phyloP scores from a whole-genome alignment of 345 rosid genomes.

The Boechera divaricarpa region DNA sequence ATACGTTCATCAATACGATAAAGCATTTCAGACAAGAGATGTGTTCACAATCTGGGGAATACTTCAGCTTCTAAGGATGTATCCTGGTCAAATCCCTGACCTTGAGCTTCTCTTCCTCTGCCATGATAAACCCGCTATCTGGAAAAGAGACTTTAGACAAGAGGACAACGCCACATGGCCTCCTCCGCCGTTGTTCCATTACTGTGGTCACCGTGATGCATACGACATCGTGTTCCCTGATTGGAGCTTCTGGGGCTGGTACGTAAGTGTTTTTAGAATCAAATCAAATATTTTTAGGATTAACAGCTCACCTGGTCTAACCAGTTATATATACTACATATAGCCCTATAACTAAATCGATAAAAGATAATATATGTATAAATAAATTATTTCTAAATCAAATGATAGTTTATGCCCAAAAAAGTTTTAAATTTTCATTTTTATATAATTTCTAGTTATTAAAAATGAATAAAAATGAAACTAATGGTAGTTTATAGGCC shows the following conservation, averaged over 20 bases:
- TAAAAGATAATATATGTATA: not conserved
- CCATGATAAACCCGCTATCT: slow-evolving; percentile 51
- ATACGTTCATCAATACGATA: slow-evolving; percentile 51
- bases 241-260: slow-evolving; percentile 88
- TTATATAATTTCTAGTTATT: not conserved
- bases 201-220: slow-evolving; percentile 53
- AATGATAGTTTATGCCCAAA: too few species aligned
- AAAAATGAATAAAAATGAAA: not conserved
- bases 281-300: not conserved
- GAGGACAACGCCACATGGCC: slow-evolving; percentile 43
- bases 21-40: slow-evolving; percentile 63
- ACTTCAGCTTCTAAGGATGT: slow-evolving; percentile 64
- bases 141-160: slow-evolving; percentile 38
- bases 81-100: slow-evolving; percentile 67
- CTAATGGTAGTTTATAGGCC: slow-evolving; percentile 46
- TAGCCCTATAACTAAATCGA: not conserved
- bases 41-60: slow-evolving; percentile 73
- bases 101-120: slow-evolving; percentile 64
- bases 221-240: slow-evolving; percentile 67
- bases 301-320: not conserved
- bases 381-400: not conserved
- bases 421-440: too few species aligned
- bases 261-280: not conserved
- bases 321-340: not conserved
- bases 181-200: slow-evolving; percentile 69